Evolutionary conservation across 2,329 filamentous ascomycete species (phyloP).

Genomic region (Colletotrichum incanum): DNA sequence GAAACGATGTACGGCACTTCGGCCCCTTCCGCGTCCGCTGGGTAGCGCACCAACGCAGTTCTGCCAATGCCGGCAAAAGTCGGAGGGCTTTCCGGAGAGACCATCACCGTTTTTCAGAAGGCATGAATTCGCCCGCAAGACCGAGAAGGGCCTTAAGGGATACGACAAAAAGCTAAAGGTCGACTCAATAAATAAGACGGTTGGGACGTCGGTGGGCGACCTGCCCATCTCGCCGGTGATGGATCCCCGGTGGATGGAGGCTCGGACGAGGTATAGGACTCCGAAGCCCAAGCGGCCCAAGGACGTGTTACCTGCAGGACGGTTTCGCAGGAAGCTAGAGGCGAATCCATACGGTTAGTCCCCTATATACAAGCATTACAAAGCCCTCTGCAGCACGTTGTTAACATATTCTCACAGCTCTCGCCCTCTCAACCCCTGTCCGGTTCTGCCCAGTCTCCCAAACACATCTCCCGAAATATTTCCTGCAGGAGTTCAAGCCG

Average conservation of each 20-base stretch:
- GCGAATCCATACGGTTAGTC: constrained; percentile 76
- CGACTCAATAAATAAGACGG: constrained; percentile 58
- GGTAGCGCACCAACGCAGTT: neutral
- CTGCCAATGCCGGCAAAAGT: constrained; percentile 39
- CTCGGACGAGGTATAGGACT: constrained; percentile 58
- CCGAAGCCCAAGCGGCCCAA: constrained; percentile 52
- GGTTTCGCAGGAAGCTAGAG: constrained; percentile 72
- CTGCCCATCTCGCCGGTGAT: constrained; percentile 71
- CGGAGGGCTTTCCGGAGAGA: neutral
- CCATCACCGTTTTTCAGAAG: neutral
- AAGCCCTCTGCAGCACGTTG: neutral
- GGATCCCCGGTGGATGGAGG: constrained; percentile 65
- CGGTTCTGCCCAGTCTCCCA: constrained; percentile 69
- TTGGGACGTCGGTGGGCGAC: constrained; percentile 61
- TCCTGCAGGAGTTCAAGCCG: constrained; percentile 74
- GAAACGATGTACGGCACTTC: neutral
- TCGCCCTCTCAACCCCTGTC: constrained; percentile 72
- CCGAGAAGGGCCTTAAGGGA: constrained; percentile 52
- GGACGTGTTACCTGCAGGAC: constrained; percentile 47
- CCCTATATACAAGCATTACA: neutral
- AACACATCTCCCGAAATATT: constrained; percentile 69
- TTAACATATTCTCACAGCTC: constrained; percentile 60
- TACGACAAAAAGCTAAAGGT: constrained; percentile 53
- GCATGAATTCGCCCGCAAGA: constrained; percentile 43
- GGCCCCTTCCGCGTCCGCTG: neutral